Evolutionary conservation across 106 monocot species (phyloP).

Genomic region (Dactylorhiza incarnata): DNA sequence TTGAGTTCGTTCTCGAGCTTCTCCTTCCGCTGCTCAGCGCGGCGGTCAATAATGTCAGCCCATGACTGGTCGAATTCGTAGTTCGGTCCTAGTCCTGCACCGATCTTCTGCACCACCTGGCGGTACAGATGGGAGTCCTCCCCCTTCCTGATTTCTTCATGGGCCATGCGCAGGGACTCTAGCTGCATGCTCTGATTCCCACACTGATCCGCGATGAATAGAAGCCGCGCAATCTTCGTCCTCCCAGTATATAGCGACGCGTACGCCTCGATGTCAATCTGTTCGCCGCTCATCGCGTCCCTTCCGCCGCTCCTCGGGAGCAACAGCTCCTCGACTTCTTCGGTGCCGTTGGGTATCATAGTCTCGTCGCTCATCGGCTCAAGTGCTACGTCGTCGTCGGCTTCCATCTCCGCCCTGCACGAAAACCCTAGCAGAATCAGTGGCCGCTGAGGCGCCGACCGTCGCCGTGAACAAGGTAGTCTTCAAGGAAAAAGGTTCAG

Average conservation of each 20-base stretch:
- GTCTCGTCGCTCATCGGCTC: conserved; percentile 26
- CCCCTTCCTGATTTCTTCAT: conserved; percentile 88
- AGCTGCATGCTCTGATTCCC: conserved; percentile 42
- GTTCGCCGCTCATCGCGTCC: conserved; percentile 52
- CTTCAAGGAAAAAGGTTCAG: neutral
- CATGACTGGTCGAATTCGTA: conserved; percentile 63
- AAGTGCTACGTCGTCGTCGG: conserved; percentile 37
- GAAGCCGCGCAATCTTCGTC: conserved; percentile 56
- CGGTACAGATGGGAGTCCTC: conserved; percentile 65
- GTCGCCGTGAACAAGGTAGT: neutral
- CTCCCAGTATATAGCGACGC: conserved; percentile 74
- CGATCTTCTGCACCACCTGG: conserved; percentile 63
- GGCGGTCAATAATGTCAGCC: conserved; percentile 57
- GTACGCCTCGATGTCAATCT: conserved; percentile 91
- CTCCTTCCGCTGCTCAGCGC: conserved; percentile 60
- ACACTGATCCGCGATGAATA: conserved; percentile 86
- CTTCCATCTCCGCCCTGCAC: conserved; percentile 40
- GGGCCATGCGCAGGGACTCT: conserved; percentile 86
- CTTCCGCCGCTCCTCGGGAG: conserved; percentile 9
- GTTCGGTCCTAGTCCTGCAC: conserved; percentile 43
- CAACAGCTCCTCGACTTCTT: conserved; percentile 7
- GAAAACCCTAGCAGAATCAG: conserved; percentile 11
- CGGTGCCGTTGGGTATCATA: conserved; percentile 36
- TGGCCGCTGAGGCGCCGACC: neutral
- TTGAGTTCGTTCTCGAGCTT: conserved; percentile 94